These are phyloP conservation scores for Geotrichum citri-aurantii DNA, from an alignment of 1,139 yeast species.

Conservation along the genomic window DNA sequence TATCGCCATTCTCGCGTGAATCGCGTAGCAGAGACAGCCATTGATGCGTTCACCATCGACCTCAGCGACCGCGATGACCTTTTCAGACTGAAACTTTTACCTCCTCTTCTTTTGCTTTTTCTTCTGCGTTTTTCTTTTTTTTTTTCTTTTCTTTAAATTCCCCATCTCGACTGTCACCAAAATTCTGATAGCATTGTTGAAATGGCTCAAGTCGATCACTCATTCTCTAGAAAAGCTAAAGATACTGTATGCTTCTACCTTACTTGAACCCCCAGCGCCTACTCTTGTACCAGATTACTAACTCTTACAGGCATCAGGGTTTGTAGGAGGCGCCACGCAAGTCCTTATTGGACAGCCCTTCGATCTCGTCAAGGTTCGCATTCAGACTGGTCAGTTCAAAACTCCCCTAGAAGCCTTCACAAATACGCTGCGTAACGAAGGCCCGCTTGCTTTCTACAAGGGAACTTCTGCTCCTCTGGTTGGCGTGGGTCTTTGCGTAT, in stretches of 20 bases:
- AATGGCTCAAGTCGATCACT: conserved; percentile 38
- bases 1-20: neutral
- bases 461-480: conserved; percentile 47
- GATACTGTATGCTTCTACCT: conserved; percentile 40
- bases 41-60: neutral
- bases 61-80: neutral
- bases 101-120: too few species aligned
- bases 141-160: neutral
- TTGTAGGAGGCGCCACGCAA: conserved; percentile 57
- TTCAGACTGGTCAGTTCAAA: conserved; percentile 50
- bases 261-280: neutral
- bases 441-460: conserved; percentile 55
- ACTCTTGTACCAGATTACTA: neutral
- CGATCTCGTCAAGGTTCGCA: conserved; percentile 59
- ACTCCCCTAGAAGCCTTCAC: conserved; percentile 51
- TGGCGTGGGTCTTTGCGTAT: conserved; percentile 67
- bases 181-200: neutral
- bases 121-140: neutral
- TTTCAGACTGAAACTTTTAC: neutral
- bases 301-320: conserved; percentile 32
- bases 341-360: conserved; percentile 73
- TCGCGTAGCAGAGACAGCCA: neutral
- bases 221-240: conserved; percentile 52
- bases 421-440: conserved; percentile 55
- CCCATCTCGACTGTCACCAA: neutral